phyloP scores from a whole-genome alignment of 306 rosid species.

The Ziziphus jujuba region DNA sequence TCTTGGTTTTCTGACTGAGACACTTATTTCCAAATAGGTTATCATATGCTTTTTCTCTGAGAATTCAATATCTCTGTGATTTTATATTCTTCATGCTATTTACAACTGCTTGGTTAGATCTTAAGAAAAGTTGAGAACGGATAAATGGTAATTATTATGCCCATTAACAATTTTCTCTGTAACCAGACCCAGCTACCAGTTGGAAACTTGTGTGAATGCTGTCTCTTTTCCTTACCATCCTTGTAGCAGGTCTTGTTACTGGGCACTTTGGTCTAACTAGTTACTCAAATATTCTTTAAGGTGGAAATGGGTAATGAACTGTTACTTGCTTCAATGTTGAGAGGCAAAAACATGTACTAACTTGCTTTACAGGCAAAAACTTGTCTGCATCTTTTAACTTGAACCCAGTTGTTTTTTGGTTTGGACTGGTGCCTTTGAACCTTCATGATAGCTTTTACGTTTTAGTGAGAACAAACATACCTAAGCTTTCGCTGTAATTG shows the following conservation, averaged over 20 bases:
- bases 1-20: conserved; percentile 71
- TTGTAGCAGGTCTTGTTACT: not conserved
- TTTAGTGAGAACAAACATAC: not conserved
- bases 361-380: conserved; percentile 8
- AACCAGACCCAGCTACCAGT: too few relatives aligned
- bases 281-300: not conserved
- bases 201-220: too few relatives aligned
- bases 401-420: too few relatives aligned
- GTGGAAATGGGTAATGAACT: not conserved
- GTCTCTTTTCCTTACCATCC: not conserved
- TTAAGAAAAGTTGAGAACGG: not conserved
- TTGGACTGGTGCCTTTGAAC: not conserved
- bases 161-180: not conserved
- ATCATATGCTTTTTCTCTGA: conserved; percentile 4
- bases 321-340: not conserved
- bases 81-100: not conserved
- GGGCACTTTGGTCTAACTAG: not conserved
- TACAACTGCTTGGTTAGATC: not conserved
- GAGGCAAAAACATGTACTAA: not conserved
- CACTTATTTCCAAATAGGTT: conserved; percentile 72
- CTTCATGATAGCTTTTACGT: not conserved
- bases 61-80: conserved; percentile 15
- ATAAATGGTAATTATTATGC: not conserved
- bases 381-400: not conserved
- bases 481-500: not conserved